These are phyloP conservation scores for Iberis pinnata DNA, from an alignment of 345 rosid genomes.

Conservation along the genomic window DNA sequence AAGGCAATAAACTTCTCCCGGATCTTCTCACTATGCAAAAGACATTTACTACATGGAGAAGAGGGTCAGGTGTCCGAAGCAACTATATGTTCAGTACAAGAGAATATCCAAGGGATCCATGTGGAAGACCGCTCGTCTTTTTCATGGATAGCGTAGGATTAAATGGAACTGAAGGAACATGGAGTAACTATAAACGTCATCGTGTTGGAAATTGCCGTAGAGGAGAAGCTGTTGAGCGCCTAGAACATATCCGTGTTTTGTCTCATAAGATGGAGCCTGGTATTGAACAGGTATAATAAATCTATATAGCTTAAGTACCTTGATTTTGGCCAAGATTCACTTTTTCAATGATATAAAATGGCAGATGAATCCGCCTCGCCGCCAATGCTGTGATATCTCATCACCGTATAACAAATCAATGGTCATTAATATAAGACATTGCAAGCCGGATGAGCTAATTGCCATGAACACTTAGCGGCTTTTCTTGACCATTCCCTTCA, in stretches of 20 bases:
- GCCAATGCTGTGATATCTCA: slow-evolving; percentile 29
- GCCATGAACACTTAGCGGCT: slow-evolving; percentile 22
- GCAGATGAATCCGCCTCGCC: slow-evolving; percentile 25
- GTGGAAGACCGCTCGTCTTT: slow-evolving; percentile 59
- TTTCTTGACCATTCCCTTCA: background rate
- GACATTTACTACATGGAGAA: slow-evolving; percentile 75
- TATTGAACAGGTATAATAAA: slow-evolving; percentile 71
- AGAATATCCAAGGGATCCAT: slow-evolving; percentile 62
- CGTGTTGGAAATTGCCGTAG: slow-evolving; percentile 40
- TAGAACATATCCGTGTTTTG: slow-evolving; percentile 41
- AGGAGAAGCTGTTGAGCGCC: slow-evolving; percentile 38
- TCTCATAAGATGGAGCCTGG: slow-evolving; percentile 43
- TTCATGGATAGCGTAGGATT: slow-evolving; percentile 47
- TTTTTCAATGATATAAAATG: background rate
- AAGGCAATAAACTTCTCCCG: slow-evolving; percentile 67
- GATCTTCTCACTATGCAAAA: slow-evolving; percentile 58
- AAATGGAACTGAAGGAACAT: slow-evolving; percentile 36
- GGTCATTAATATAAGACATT: slow-evolving; percentile 26
- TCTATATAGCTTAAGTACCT: too few relatives aligned
- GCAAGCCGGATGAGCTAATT: slow-evolving; percentile 23
- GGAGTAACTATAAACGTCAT: slow-evolving; percentile 53
- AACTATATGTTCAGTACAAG: slow-evolving; percentile 65
- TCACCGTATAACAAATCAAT: slow-evolving; percentile 27
- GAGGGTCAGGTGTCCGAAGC: slow-evolving; percentile 38
- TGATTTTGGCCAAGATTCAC: background rate